Evolutionary conservation across 352 stramenopile species (phyloP).

Genomic region (Phytophthora macrochlamydospora): DNA sequence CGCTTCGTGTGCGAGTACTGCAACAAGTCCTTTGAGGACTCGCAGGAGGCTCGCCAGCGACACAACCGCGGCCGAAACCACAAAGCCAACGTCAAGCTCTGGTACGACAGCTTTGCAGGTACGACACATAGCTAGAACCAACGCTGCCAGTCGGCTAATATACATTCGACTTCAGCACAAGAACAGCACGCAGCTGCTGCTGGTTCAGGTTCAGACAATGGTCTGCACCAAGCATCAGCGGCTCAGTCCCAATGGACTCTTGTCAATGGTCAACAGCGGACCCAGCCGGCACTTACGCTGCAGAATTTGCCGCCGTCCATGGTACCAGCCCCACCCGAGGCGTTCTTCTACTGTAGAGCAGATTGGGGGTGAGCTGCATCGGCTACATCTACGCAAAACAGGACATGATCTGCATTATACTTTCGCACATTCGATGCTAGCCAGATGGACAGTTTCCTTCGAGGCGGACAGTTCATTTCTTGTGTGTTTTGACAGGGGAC

Average conservation of each 20-base stretch:
- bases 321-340: slow-evolving; percentile 57
- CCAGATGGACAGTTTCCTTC: slow-evolving; percentile 22
- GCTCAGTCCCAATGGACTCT: slow-evolving; percentile 7
- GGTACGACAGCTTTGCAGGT: slow-evolving; percentile 84
- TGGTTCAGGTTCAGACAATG: not conserved
- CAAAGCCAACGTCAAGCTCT: slow-evolving; percentile 85
- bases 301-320: slow-evolving; percentile 73
- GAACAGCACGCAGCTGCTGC: slow-evolving; percentile 27
- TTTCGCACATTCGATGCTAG: slow-evolving; percentile 24
- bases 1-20: slow-evolving; percentile 82
- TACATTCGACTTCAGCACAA: slow-evolving; percentile 38
- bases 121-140: slow-evolving; percentile 1
- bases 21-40: slow-evolving; percentile 84
- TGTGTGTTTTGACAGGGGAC: slow-evolving; percentile 11
- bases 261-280: not conserved
- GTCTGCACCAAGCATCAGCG: not conserved
- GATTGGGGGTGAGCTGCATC: slow-evolving; percentile 59
- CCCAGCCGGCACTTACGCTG: slow-evolving; percentile 1
- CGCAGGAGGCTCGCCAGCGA: slow-evolving; percentile 65
- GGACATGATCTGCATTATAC: not conserved
- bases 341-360: slow-evolving; percentile 48
- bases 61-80: slow-evolving; percentile 76
- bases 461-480: slow-evolving; percentile 33
- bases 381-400: not conserved
- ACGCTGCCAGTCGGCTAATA: slow-evolving; percentile 3